These are phyloP conservation scores for Canavalia ensiformis DNA, from an alignment of 306 rosid genomes.

Conservation along the genomic window DNA sequence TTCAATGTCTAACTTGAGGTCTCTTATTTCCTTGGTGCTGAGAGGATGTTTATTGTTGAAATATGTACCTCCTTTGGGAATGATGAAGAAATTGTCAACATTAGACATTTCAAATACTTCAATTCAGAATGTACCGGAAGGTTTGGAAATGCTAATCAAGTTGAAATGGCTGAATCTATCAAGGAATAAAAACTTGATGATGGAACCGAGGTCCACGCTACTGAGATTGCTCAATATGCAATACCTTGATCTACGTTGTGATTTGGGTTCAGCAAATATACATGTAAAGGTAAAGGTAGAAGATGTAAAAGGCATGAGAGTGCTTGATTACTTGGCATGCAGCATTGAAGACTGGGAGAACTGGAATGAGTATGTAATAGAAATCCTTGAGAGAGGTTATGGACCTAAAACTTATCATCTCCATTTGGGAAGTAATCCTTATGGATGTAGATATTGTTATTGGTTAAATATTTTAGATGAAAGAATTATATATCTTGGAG, in stretches of 20 bases:
- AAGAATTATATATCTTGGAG: not conserved
- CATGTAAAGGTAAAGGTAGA: not conserved
- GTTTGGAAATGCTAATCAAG: conserved; percentile 21
- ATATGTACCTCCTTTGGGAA: conserved; percentile 30
- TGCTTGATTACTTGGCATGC: not conserved
- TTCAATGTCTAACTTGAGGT: conserved; percentile 10
- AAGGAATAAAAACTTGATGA: accelerated
- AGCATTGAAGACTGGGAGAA: not conserved
- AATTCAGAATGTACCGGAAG: not conserved
- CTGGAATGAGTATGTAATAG: not conserved
- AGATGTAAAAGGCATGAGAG: not conserved
- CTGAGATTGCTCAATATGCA: not conserved
- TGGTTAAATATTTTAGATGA: too few relatives aligned
- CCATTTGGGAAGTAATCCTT: not conserved
- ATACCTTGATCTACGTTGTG: not conserved
- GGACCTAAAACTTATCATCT: conserved; percentile 1
- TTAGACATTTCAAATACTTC: not conserved
- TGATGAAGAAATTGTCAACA: not conserved
- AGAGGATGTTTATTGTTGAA: not conserved
- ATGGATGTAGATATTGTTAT: too few relatives aligned
- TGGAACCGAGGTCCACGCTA: not conserved
- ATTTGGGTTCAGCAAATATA: not conserved
- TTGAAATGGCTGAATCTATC: conserved; percentile 36
- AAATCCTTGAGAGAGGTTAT: not conserved
- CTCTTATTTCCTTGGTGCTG: not conserved